Evolutionary conservation across 2,329 filamentous ascomycete species (phyloP).

Genomic region (Penicillium sp.): DNA sequence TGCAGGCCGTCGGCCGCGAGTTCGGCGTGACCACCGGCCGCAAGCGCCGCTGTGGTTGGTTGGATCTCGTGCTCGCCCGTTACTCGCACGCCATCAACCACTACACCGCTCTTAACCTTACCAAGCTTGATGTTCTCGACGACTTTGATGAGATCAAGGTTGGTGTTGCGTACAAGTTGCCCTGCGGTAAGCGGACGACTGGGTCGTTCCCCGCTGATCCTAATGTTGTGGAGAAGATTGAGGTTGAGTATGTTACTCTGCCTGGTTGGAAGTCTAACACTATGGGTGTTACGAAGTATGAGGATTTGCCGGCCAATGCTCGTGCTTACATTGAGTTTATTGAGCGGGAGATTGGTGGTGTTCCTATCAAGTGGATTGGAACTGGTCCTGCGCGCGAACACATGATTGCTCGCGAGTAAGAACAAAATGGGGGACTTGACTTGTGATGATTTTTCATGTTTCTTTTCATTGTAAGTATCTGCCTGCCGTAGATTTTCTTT

Average conservation of each 20-base stretch:
- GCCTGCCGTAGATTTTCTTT: slow-evolving; percentile 11
- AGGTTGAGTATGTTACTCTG: slow-evolving; percentile 61
- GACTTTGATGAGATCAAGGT: slow-evolving; percentile 64
- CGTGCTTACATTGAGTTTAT: slow-evolving; percentile 63
- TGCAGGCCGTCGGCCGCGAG: slow-evolving; percentile 58
- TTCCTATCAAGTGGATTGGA: slow-evolving; percentile 63
- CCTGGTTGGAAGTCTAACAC: slow-evolving; percentile 63
- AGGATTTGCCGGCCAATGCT: slow-evolving; percentile 59
- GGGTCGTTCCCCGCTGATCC: slow-evolving; percentile 60
- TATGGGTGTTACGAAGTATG: slow-evolving; percentile 57
- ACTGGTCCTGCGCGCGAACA: slow-evolving; percentile 62
- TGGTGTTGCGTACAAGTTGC: slow-evolving; percentile 56
- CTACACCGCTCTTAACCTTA: slow-evolving; percentile 60
- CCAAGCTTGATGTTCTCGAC: slow-evolving; percentile 65
- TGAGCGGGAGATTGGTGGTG: slow-evolving; percentile 55
- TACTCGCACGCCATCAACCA: slow-evolving; percentile 59
- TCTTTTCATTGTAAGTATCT: slow-evolving; percentile 14
- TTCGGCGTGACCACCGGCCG: slow-evolving; percentile 61
- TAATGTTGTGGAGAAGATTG: slow-evolving; percentile 52
- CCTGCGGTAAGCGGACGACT: slow-evolving; percentile 50
- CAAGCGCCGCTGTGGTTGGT: slow-evolving; percentile 64
- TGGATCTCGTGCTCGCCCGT: slow-evolving; percentile 64
- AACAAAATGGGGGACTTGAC: background rate
- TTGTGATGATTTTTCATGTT: background rate
- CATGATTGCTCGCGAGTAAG: slow-evolving; percentile 56